Evolutionary conservation across 805 yeast species (phyloP), one percentile per base, ranked within the genome.

Genomic region (Myxozyma neglecta): DNA sequence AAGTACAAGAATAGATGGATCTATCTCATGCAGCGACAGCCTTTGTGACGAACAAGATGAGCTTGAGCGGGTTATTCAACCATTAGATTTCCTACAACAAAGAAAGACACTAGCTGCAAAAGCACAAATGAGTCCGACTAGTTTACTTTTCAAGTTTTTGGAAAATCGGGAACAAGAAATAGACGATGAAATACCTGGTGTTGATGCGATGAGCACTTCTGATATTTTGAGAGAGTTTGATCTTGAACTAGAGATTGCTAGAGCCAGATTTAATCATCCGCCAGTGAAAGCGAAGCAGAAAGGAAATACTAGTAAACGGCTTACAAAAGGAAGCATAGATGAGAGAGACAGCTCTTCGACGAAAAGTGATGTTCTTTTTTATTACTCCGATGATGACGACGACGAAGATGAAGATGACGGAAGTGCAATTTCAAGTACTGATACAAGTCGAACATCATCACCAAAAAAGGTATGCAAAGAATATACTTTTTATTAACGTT

Each of bases 231-330:
- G 20, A 7, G 56, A 48, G 42, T 59, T 59, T 24, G 56, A 58
- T 16, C 36, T 58, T 18, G 62, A 59, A n/a, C 16, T 59, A 14
- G 62, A 54, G 36, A 47, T 53, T n/a, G 59, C 62, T 20, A 40
- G 43, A 20, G 58, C 58, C 4, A 16, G 39, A 24, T 59, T 47
- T 24, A 14, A 45, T 14, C 54, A 56, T 40, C 59, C 59, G 29
- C 54, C 54, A n/a, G 49, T 56, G n/a, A 9, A 10, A n/a, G 9
- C 6, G 18, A 42, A 42, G 20, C 18, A 16, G 7, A 42, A 20
- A 42, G 7, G 16, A 8, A 14, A 7, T 16, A 13, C 16, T 42
- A 20, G 10, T 20, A n/a, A 16, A n/a, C 2, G 18, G n/a, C 2
- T 3, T 13, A 9, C 18, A n/a, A 16, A 13, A 42, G 18, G 20